Conservation (phyloP, 1,139 yeast genomes). For the Yamadazyma sp. region DNA sequence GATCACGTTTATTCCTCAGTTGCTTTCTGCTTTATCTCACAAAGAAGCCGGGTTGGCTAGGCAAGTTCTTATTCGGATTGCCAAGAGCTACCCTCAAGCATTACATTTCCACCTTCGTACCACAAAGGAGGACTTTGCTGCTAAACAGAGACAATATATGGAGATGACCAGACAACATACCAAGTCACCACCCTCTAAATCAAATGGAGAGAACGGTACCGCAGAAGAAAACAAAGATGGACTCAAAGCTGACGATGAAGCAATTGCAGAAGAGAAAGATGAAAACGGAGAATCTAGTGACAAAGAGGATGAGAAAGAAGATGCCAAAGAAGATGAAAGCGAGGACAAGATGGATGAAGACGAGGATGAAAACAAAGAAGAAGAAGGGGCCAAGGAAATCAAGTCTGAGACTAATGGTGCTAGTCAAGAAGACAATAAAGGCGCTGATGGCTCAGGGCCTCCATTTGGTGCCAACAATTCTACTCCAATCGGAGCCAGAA, state of each 20-base stretch:
- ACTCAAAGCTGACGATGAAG: conserved; percentile 4
- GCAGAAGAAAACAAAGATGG: conserved; percentile 6
- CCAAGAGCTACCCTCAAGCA: conserved; percentile 96
- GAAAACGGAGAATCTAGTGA: conserved; percentile 11
- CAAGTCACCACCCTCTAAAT: conserved; percentile 10
- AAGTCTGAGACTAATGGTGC: background rate
- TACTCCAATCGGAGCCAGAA: conserved; percentile 34
- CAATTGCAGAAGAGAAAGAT: conserved; percentile 16
- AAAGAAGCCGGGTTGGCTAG: conserved; percentile 88
- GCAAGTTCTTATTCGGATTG: conserved; percentile 84
- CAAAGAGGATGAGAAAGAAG: conserved; percentile 4
- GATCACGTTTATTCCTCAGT: conserved; percentile 95
- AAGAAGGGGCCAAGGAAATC: background rate
- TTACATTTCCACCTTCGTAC: conserved; percentile 94
- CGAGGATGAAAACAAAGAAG: conserved; percentile 3
- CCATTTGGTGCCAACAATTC: conserved; percentile 4
- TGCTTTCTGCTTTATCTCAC: conserved; percentile 84
- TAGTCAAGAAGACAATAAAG: conserved; percentile 2
- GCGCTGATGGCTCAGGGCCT: conserved; percentile 4
- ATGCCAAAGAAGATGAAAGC: conserved; percentile 3
- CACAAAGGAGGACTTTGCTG: conserved; percentile 89
- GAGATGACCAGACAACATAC: conserved; percentile 49
- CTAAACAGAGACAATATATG: conserved; percentile 76
- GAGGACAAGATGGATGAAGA: conserved; percentile 1
- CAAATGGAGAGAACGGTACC: conserved; percentile 8